A percentile compares a stretch with the other conserved stretches of the same genome.
Evolutionary conservation across 768 basidiomycete species (phyloP).

Genomic region (Strobilomyces dryophilus): DNA sequence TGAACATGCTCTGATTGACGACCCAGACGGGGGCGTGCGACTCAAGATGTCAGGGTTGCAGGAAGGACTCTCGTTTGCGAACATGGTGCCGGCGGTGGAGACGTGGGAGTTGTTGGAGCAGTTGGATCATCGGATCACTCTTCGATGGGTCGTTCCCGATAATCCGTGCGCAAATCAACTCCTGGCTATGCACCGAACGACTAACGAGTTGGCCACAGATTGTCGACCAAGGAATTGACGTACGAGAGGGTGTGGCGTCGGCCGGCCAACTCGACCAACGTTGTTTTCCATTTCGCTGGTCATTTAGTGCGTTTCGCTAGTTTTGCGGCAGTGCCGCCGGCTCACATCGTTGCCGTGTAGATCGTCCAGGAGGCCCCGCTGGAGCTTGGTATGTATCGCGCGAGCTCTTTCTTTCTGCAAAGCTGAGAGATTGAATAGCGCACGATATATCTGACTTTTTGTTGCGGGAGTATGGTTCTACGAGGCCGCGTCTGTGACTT

Average conservation of each 20-base stretch:
- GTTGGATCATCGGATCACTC: slow-evolving; percentile 24
- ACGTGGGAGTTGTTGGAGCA: slow-evolving; percentile 25
- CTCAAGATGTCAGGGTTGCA: slow-evolving; percentile 67
- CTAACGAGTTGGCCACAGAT: slow-evolving; percentile 8
- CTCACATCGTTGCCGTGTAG: slow-evolving; percentile 9
- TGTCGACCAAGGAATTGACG: slow-evolving; percentile 9
- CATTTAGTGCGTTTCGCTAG: slow-evolving; percentile 25
- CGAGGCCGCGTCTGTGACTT: not conserved
- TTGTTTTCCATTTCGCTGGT: slow-evolving; percentile 22
- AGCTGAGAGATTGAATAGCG: slow-evolving; percentile 11
- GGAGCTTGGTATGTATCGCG: slow-evolving; percentile 24
- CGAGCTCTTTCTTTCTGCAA: not conserved
- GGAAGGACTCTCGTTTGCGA: slow-evolving; percentile 61
- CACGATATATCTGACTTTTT: slow-evolving; percentile 26
- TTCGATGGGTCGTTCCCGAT: slow-evolving; percentile 29
- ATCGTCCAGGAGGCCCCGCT: slow-evolving; percentile 27
- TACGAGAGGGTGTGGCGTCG: slow-evolving; percentile 28
- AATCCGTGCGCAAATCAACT: slow-evolving; percentile 7
- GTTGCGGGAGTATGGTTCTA: slow-evolving; percentile 7
- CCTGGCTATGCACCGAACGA: not conserved
- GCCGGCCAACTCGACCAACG: slow-evolving; percentile 27
- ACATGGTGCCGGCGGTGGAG: slow-evolving; percentile 28
- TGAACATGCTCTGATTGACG: slow-evolving; percentile 46
- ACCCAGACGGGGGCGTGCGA: slow-evolving; percentile 36
- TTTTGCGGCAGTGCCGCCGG: not conserved